Percentiles rank a stretch among this genome's conserved stretches.
phyloP scores from a whole-genome alignment of 140 eudicot species.

The Erigeron philadelphicus region DNA sequence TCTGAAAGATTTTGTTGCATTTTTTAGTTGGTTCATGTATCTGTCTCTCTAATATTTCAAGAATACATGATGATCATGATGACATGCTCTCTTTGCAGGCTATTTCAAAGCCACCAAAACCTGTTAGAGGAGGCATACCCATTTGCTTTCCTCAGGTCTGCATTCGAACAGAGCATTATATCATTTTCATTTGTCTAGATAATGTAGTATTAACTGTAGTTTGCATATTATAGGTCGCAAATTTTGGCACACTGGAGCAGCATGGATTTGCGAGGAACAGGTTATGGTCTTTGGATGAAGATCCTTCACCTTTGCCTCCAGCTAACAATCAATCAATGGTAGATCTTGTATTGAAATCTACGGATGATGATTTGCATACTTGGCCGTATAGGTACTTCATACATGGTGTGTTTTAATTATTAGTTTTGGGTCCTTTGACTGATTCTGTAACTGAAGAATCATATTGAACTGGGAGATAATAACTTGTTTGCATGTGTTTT shows the following conservation, averaged over 20 bases:
- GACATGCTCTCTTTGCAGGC: slow-evolving; percentile 42
- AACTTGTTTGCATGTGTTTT: slow-evolving; percentile 19
- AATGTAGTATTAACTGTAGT: slow-evolving; percentile 23
- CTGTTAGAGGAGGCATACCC: slow-evolving; percentile 75
- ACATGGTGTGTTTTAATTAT: slow-evolving; percentile 7
- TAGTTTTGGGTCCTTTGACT: slow-evolving; percentile 8
- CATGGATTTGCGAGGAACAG: slow-evolving; percentile 86
- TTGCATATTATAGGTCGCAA: slow-evolving; percentile 50
- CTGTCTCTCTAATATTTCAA: background rate
- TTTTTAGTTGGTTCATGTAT: background rate
- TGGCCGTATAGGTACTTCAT: slow-evolving; percentile 63
- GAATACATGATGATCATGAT: slow-evolving; percentile 10
- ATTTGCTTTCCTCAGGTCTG: slow-evolving; percentile 84
- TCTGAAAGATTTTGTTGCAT: background rate
- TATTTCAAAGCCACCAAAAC: slow-evolving; percentile 58
- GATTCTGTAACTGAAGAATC: background rate
- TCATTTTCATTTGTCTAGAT: background rate
- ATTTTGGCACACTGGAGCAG: slow-evolving; percentile 67
- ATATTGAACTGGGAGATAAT: slow-evolving; percentile 7
- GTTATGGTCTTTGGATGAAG: slow-evolving; percentile 60
- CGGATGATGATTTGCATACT: slow-evolving; percentile 76
- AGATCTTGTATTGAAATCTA: slow-evolving; percentile 64
- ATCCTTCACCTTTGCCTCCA: slow-evolving; percentile 73
- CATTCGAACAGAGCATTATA: slow-evolving; percentile 3
- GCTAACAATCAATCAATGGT: slow-evolving; percentile 56